phyloP scores from a whole-genome alignment of 768 basidiomycete genomes.

The Pleurotus cornucopiae region DNA sequence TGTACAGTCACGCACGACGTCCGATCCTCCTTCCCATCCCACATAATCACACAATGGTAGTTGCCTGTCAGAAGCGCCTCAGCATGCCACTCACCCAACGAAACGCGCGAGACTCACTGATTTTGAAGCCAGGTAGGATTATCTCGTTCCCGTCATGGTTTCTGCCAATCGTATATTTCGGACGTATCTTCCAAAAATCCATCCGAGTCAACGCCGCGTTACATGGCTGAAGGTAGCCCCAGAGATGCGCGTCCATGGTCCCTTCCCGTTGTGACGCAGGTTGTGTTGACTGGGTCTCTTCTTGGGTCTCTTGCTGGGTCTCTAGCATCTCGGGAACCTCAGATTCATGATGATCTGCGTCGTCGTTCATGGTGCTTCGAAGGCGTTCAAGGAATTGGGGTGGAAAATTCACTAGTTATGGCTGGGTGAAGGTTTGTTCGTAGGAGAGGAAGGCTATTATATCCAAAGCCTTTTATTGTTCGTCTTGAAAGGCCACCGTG shows the following conservation, averaged over 20 bases:
- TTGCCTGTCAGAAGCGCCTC: constrained; percentile 36
- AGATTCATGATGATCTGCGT: background rate
- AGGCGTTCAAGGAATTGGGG: background rate
- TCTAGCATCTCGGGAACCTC: constrained; percentile 23
- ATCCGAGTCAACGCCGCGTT: constrained; percentile 46
- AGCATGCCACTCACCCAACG: constrained; percentile 4
- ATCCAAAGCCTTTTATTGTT: constrained; percentile 7
- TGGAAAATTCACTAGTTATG: background rate
- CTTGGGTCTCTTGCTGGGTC: constrained; percentile 18
- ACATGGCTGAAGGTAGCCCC: constrained; percentile 72
- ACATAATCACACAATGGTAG: constrained; percentile 51
- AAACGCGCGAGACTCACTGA: constrained; percentile 50
- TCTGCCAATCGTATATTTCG: constrained; percentile 53
- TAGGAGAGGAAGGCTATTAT: background rate
- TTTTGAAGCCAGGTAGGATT: constrained; percentile 64
- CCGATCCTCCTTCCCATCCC: constrained; percentile 49
- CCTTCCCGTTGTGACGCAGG: constrained; percentile 32
- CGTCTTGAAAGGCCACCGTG: constrained; percentile 6
- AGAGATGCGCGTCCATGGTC: constrained; percentile 42
- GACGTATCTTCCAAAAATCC: constrained; percentile 55
- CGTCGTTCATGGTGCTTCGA: background rate
- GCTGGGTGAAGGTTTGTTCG: too few species aligned
- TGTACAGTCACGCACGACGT: constrained; percentile 41
- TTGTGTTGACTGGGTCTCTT: constrained; percentile 38
- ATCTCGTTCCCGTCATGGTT: constrained; percentile 43